Percentiles rank a stretch among this genome's conserved stretches.
Evolutionary conservation across 192 early-diverging fungal species (phyloP).

Genomic region (Geranomyces michiganensis): DNA sequence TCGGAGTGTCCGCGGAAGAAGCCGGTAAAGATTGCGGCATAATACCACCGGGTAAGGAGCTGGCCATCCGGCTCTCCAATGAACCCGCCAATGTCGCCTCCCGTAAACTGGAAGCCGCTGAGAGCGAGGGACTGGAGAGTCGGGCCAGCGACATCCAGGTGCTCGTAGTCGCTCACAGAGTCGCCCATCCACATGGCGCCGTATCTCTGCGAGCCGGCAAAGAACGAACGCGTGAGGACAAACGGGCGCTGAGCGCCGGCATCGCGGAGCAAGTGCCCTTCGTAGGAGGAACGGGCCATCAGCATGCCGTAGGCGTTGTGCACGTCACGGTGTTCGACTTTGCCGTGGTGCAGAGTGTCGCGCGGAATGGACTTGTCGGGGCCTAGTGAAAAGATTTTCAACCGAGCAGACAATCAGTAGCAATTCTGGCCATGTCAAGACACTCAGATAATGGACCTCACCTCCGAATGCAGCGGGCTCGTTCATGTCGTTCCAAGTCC

Average conservation of each 20-base stretch:
- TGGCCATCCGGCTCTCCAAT: slow-evolving; percentile 87
- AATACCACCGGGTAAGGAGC: slow-evolving; percentile 93
- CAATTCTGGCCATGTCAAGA: no score
- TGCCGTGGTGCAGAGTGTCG: slow-evolving; percentile 82
- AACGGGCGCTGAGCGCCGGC: slow-evolving; percentile 72
- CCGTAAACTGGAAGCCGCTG: slow-evolving; percentile 81
- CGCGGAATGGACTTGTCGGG: slow-evolving; percentile 95
- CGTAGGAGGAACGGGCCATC: slow-evolving; percentile 78
- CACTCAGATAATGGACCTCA: no score
- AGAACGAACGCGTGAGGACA: slow-evolving; percentile 90
- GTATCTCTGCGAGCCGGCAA: slow-evolving; percentile 88
- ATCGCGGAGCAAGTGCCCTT: slow-evolving; percentile 62
- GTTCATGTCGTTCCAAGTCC: slow-evolving; percentile 99
- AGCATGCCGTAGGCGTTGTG: slow-evolving; percentile 91
- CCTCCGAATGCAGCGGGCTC: slow-evolving; percentile 48
- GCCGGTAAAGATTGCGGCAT: slow-evolving; percentile 86
- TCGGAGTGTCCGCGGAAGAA: slow-evolving; percentile 97
- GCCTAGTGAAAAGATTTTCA: slow-evolving; percentile 51
- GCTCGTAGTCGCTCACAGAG: slow-evolving; percentile 83
- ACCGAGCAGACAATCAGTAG: slow-evolving; percentile 65
- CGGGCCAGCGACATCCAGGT: slow-evolving; percentile 73
- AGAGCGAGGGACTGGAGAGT: slow-evolving; percentile 86
- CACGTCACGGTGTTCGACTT: slow-evolving; percentile 88
- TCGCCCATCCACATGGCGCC: slow-evolving; percentile 98
- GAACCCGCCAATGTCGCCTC: slow-evolving; percentile 91